phyloP scores from a whole-genome alignment of 192 early-diverging fungal species.

The Lobulomyces angularis region DNA sequence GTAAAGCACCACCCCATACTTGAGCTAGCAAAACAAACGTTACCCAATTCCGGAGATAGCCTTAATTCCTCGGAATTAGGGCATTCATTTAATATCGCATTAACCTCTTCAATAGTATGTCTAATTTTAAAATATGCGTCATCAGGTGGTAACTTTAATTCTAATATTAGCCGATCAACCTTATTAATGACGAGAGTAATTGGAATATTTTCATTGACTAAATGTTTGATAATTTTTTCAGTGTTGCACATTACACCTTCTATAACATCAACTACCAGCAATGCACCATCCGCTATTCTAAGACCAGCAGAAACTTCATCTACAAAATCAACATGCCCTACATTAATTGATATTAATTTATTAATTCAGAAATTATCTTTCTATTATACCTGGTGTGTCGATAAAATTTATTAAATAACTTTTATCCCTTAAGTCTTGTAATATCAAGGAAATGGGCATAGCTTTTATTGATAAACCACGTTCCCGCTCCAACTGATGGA shows the following conservation, averaged over 20 bases:
- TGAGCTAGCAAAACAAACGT: constrained; percentile 87
- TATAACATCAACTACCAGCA: constrained; percentile 86
- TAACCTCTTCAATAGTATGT: constrained; percentile 93
- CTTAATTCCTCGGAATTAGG: constrained; percentile 39
- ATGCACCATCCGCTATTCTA: constrained; percentile 78
- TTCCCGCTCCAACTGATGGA: constrained; percentile 77
- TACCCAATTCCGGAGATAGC: constrained; percentile 85
- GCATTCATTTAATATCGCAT: constrained; percentile 52
- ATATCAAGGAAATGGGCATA: constrained; percentile 82
- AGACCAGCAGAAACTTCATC: constrained; percentile 84
- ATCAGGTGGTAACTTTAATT: constrained; percentile 86
- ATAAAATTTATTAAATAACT: constrained; percentile 79
- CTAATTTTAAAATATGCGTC: constrained; percentile 96
- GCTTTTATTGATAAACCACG: constrained; percentile 85
- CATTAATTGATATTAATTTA: not conserved
- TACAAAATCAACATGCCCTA: constrained; percentile 85
- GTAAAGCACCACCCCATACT: constrained; percentile 91
- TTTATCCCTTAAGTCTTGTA: constrained; percentile 77
- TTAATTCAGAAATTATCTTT: not conserved
- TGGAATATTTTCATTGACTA: constrained; percentile 62
- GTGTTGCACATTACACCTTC: constrained; percentile 96
- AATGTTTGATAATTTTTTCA: constrained; percentile 69
- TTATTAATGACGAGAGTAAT: constrained; percentile 93
- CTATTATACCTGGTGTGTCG: constrained; percentile 70
- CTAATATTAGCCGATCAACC: constrained; percentile 92